phyloP scores from a whole-genome alignment of 768 basidiomycete species.

The Antrodiella citrinella region DNA sequence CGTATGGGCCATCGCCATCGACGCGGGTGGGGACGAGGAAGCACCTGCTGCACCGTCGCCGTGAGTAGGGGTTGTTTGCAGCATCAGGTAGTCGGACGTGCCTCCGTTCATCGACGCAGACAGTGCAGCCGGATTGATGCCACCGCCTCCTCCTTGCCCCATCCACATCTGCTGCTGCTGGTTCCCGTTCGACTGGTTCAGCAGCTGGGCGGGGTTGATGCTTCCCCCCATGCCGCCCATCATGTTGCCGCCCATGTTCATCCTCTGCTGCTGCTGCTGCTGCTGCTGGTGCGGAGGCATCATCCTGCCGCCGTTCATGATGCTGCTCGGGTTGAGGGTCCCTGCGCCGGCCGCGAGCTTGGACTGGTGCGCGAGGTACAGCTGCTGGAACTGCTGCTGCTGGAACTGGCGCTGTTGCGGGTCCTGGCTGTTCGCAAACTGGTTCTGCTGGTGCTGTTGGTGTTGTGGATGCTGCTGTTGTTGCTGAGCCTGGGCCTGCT shows the following conservation, averaged over 20 bases:
- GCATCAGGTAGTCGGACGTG: neutral
- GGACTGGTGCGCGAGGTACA: conserved; percentile 12
- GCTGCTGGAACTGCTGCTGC: conserved; percentile 7
- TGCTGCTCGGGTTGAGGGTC: conserved; percentile 9
- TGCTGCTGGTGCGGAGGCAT: conserved; percentile 11
- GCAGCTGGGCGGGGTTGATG: conserved; percentile 18
- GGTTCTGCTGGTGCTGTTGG: conserved; percentile 13
- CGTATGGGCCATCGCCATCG: neutral
- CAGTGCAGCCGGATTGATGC: conserved; percentile 17
- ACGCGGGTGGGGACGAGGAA: neutral
- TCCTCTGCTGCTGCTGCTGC: conserved; percentile 10
- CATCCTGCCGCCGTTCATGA: conserved; percentile 4
- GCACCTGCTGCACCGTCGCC: neutral
- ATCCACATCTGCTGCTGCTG: conserved; percentile 15
- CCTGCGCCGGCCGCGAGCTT: neutral
- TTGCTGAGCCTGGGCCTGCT: no score
- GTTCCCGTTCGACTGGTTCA: conserved; percentile 15
- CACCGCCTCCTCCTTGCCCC: conserved; percentile 16
- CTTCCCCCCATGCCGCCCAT: conserved; percentile 3
- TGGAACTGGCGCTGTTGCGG: neutral
- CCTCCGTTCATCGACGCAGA: neutral
- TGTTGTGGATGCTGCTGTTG: neutral
- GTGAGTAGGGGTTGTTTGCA: neutral
- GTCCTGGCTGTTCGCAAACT: conserved; percentile 12
- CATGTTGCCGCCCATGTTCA: conserved; percentile 4